Evolutionary conservation across 306 rosid genomes (phyloP), one percentile per base, ranked within the genome.

Genomic region (Dicorynia guianensis): DNA sequence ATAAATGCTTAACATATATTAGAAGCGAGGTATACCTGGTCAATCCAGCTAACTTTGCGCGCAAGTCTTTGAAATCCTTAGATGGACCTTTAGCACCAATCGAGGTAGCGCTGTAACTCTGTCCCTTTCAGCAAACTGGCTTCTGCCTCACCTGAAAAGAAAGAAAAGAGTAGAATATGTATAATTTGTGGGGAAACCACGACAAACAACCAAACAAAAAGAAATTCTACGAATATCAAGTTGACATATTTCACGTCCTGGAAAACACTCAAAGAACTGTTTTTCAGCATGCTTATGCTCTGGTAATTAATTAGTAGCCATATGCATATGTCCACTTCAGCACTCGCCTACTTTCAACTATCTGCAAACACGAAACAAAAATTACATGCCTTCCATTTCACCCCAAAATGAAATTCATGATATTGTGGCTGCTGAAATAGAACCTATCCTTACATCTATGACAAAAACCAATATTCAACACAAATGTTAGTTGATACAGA

Each of bases 301-400:
- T 0, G 92, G 93, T 76, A 95, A 85, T 78, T 95, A 95, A n/a
- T n/a, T n/a, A n/a, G 83, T 54, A 95, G 15, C 98, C 98, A 80
- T 95, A 95, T 8, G 98, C 97, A 83, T 95, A 95, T 0, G 98
- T 95, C 98, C 98, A 95, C 80, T 95, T 95, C 74, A 95, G 90
- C 53, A 92, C 98, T 76, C 98, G 83, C 75, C 98, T 90, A 74
- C 98, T 92, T 81, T 95, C 98, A 57, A 95, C 98, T 61, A 95
- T 95, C 98, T 95, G 93, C 75, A 71, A 81, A 80, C 57, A 52
- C 53, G 81, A 55, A 36, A 86, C 39, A 76, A 47, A 33, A 30
- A 46, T 61, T 57, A 73, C 59, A 68, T 71, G 48, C 48, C 38
- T 17, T 20, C 38, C 42, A 35, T 30, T 64, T 39, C 63, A 56